These are phyloP conservation scores for Neurospora tetrasperma DNA, from an alignment of 495 filamentous ascomycete genomes.

Conservation along the genomic window DNA sequence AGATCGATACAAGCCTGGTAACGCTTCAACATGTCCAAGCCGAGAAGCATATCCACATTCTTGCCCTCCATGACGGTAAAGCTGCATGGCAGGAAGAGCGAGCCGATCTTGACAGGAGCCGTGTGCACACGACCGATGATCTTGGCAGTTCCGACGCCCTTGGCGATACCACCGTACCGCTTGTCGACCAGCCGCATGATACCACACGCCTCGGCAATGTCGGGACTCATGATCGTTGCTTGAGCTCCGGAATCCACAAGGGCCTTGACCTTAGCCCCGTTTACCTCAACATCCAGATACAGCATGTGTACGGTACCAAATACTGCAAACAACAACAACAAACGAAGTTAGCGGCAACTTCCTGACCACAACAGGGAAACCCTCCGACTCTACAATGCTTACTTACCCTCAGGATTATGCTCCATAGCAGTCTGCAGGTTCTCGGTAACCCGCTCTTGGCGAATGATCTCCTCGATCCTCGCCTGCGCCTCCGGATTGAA, in stretches of 20 bases:
- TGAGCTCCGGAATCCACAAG: conserved; percentile 97
- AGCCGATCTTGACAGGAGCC: conserved; percentile 86
- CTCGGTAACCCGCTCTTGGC: conserved; percentile 84
- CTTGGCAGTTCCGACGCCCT: conserved; percentile 85
- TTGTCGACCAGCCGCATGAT: conserved; percentile 96
- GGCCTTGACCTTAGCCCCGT: conserved; percentile 82
- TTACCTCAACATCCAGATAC: conserved; percentile 93
- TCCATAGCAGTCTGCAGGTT: conserved; percentile 94
- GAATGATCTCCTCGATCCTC: conserved; percentile 94
- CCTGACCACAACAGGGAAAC: neutral
- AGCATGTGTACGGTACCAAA: conserved; percentile 92
- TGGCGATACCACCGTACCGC: conserved; percentile 81
- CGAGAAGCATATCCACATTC: conserved; percentile 87
- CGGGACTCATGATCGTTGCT: conserved; percentile 96
- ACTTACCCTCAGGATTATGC: conserved; percentile 83
- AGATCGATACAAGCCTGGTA: conserved; percentile 92
- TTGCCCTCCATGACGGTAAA: conserved; percentile 99
- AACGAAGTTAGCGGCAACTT: neutral
- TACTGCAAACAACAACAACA: conserved; percentile 37
- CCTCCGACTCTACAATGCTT: neutral
- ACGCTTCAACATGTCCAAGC: conserved; percentile 90
- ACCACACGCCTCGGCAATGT: conserved; percentile 79
- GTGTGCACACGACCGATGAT: conserved; percentile 93
- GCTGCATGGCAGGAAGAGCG: conserved; percentile 76
- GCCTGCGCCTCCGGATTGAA: conserved; percentile 83